A percentile compares a stretch with the other conserved stretches of the same genome.
These are phyloP conservation scores for Kodamaea arcana DNA, from an alignment of 1,139 yeast species.

Conservation along the genomic window DNA sequence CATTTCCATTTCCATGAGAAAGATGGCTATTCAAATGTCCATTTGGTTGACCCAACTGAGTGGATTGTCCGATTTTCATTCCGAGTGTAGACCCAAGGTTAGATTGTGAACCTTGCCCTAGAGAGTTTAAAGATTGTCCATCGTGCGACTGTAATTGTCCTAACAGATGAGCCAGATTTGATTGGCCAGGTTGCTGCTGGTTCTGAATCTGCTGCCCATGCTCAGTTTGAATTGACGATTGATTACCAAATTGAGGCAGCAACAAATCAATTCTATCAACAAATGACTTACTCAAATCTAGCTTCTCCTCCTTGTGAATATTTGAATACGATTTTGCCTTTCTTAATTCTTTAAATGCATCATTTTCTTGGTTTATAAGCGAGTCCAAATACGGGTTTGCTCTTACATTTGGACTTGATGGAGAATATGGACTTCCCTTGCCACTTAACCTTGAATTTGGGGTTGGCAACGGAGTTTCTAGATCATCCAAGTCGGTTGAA, in stretches of 20 bases:
- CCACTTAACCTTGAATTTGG: constrained; percentile 14
- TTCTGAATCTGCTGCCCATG: too few species aligned
- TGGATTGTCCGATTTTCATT: too few species aligned
- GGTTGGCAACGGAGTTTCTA: constrained; percentile 33
- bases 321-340: constrained; percentile 32
- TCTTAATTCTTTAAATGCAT: constrained; percentile 40
- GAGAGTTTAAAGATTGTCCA: constrained; percentile 24
- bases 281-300: constrained; percentile 4
- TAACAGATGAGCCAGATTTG: constrained; percentile 14
- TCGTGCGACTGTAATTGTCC: too few species aligned
- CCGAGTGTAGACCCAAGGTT: constrained; percentile 1
- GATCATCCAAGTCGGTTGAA: constrained; percentile 25
- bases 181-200: too few species aligned
- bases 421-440: constrained; percentile 6
- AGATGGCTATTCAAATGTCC: background rate
- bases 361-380: constrained; percentile 40
- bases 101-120: constrained; percentile 20
- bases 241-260: background rate
- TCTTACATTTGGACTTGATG: constrained; percentile 6
- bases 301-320: constrained; percentile 2
- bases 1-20: background rate
- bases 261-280: constrained; percentile 6
- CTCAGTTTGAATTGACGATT: background rate
- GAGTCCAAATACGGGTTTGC: constrained; percentile 22
- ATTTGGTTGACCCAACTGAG: constrained; percentile 2